Evolutionary conservation across 2,329 filamentous ascomycete species (phyloP).

Genomic region (Xylaria sp.): DNA sequence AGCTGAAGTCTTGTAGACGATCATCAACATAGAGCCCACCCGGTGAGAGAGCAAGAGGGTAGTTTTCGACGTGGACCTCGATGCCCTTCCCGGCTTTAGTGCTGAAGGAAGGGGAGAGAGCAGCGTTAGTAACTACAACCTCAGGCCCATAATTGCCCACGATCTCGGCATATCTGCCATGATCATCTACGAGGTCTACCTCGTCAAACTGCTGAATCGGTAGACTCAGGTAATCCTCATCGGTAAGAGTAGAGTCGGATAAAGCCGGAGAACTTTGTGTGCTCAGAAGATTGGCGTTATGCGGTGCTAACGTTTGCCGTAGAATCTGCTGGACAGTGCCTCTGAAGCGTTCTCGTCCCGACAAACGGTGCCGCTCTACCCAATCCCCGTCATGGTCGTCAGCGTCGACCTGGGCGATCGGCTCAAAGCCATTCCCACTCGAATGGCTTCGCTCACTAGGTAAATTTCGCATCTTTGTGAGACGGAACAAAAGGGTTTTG

Average conservation of each 20-base stretch:
- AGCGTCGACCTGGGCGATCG: constrained; percentile 41
- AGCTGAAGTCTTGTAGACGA: constrained; percentile 34
- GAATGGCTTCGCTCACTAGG: constrained; percentile 28
- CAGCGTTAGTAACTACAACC: constrained; percentile 13
- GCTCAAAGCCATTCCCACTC: constrained; percentile 36
- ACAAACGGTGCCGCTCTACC: constrained; percentile 19
- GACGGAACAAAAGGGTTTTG: background rate
- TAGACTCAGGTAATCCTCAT: constrained; percentile 41
- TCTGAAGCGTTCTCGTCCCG: constrained; percentile 39
- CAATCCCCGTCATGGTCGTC: constrained; percentile 26
- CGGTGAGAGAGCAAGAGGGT: constrained; percentile 32
- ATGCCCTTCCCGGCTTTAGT: constrained; percentile 39
- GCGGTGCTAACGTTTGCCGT: constrained; percentile 29
- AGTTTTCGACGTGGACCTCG: constrained; percentile 38
- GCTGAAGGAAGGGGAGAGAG: constrained; percentile 31
- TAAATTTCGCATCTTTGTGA: constrained; percentile 36
- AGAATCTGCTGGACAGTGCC: constrained; percentile 41
- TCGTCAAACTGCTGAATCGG: constrained; percentile 42
- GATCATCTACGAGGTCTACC: constrained; percentile 35
- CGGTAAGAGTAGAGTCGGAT: constrained; percentile 43
- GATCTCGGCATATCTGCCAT: constrained; percentile 38
- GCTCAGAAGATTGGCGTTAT: constrained; percentile 22
- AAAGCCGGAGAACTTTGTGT: constrained; percentile 41
- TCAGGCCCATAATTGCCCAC: constrained; percentile 41
- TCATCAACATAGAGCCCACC: constrained; percentile 40